Evolutionary conservation across 1,139 yeast species (phyloP).

Genomic region (Candida sanyaensis): DNA sequence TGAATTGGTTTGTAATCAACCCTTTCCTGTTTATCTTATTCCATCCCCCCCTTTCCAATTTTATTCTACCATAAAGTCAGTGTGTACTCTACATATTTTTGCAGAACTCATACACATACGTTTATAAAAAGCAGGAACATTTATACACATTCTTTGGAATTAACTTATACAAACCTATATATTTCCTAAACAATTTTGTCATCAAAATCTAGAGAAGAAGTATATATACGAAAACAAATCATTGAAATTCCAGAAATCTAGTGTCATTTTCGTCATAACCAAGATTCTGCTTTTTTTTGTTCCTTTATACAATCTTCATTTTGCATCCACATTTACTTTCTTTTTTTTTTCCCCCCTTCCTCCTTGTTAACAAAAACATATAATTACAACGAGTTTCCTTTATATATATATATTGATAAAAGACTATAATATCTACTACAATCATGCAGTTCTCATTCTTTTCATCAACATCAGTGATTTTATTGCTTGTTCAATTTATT

Average conservation of each 20-base stretch:
- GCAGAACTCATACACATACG: not conserved
- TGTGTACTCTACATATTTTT: not conserved
- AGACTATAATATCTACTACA: not conserved
- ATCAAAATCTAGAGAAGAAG: not conserved
- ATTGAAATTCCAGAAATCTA: not conserved
- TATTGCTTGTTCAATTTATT: constrained; percentile 3
- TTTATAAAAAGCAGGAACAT: not conserved
- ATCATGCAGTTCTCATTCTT: constrained; percentile 6
- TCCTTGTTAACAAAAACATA: too few species aligned
- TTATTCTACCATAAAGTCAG: not conserved
- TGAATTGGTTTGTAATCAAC: not conserved
- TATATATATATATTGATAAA: too few species aligned
- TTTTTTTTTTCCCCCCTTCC: not conserved
- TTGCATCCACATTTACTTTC: not conserved
- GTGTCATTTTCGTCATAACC: not conserved
- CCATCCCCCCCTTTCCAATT: not conserved
- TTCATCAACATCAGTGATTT: constrained; percentile 3
- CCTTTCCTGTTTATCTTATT: not conserved
- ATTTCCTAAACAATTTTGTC: not conserved
- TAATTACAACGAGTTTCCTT: too few species aligned
- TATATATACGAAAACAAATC: not conserved
- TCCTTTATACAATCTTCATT: not conserved
- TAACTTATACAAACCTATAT: not conserved
- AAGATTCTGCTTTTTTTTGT: not conserved
- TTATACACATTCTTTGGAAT: not conserved